These are phyloP conservation scores for Didymella pinodella DNA, from an alignment of 2,329 filamentous ascomycete species.

Conservation along the genomic window DNA sequence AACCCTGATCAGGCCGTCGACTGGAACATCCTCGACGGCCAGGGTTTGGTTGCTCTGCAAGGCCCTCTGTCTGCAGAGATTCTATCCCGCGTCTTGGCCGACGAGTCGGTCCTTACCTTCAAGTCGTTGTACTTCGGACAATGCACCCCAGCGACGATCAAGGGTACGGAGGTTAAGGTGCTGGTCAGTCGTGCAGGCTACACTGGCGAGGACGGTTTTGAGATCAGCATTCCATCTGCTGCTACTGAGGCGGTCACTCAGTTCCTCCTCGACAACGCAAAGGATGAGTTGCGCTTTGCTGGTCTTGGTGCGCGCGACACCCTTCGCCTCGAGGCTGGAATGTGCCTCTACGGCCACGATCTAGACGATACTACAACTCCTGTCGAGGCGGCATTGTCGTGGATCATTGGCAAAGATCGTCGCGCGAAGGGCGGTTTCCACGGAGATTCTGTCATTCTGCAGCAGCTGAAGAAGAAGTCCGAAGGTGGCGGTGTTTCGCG, in stretches of 20 bases:
- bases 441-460: slow-evolving; percentile 78
- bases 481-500: slow-evolving; percentile 74
- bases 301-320: slow-evolving; percentile 92
- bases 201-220: slow-evolving; percentile 97
- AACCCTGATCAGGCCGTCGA: slow-evolving; percentile 58
- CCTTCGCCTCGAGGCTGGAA: slow-evolving; percentile 91
- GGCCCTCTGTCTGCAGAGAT: slow-evolving; percentile 79
- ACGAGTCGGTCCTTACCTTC: slow-evolving; percentile 49
- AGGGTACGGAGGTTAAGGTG: slow-evolving; percentile 62
- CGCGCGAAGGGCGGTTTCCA: slow-evolving; percentile 79
- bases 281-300: slow-evolving; percentile 77
- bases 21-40: slow-evolving; percentile 75
- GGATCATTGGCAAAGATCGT: slow-evolving; percentile 85
- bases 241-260: slow-evolving; percentile 73
- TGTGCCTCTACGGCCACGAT: slow-evolving; percentile 99
- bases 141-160: slow-evolving; percentile 71
- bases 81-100: slow-evolving; percentile 69
- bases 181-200: slow-evolving; percentile 91
- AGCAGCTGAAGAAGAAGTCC: slow-evolving; percentile 77
- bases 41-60: slow-evolving; percentile 87
- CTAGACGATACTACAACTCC: slow-evolving; percentile 80
- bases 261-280: slow-evolving; percentile 68
- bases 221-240: slow-evolving; percentile 81
- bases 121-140: slow-evolving; percentile 82
- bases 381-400: slow-evolving; percentile 71